Conservation (phyloP, 371 early-diverging fungal species). For the Thermomucor indicae-seudaticae region DNA sequence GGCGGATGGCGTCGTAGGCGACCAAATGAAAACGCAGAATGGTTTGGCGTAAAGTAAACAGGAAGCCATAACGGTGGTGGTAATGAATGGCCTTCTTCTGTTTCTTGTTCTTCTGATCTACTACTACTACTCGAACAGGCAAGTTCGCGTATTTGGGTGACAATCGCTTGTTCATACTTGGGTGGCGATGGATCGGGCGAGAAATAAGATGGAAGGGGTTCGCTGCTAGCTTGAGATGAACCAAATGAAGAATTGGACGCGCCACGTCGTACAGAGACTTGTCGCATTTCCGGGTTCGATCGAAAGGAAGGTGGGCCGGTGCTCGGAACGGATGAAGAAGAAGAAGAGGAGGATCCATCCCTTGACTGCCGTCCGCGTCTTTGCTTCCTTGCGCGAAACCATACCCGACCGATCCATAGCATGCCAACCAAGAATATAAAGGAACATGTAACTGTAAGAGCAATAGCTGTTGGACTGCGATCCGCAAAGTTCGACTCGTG, state of each 20-base stretch:
- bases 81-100: background rate
- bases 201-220: constrained; percentile 33
- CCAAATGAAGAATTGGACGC: constrained; percentile 4
- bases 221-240: constrained; percentile 16
- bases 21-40: constrained; percentile 5
- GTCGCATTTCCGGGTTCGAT: constrained; percentile 23
- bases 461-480: constrained; percentile 25
- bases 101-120: background rate
- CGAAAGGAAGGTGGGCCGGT: constrained; percentile 36
- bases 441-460: constrained; percentile 19
- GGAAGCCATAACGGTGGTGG: constrained; percentile 10
- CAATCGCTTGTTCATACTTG: constrained; percentile 47
- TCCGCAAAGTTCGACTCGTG: background rate
- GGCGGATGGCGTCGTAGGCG: constrained; percentile 8
- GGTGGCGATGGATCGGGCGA: constrained; percentile 33
- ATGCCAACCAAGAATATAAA: constrained; percentile 16
- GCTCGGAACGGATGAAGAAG: constrained; percentile 12
- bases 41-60: constrained; percentile 9
- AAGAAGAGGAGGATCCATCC: constrained; percentile 3
- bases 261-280: background rate
- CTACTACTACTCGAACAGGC: background rate
- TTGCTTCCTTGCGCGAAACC: constrained; percentile 7
- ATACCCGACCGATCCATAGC: constrained; percentile 12
- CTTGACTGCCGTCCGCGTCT: background rate
- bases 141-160: constrained; percentile 37